These are phyloP conservation scores for Kodamaea kaohsiungensis DNA, from an alignment of 805 yeast species.

Conservation along the genomic window DNA sequence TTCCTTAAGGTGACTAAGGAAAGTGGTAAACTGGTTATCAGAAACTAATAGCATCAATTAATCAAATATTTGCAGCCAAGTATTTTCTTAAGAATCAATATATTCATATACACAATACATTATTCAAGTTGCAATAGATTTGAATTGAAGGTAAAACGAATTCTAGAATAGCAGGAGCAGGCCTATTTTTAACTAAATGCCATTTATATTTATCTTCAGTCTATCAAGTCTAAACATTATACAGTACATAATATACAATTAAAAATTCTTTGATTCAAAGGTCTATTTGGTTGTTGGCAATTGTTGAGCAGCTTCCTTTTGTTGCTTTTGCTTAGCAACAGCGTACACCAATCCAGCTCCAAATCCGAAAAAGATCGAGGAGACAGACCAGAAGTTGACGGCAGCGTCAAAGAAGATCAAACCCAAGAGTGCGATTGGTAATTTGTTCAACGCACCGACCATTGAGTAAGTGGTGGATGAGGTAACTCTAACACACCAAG, in stretches of 20 bases:
- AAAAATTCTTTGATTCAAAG: neutral
- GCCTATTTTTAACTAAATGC: too few relatives aligned
- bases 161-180: too few relatives aligned
- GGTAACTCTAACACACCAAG: constrained; percentile 99
- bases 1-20: constrained; percentile 3
- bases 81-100: too few relatives aligned
- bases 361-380: constrained; percentile 92
- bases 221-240: constrained; percentile 27
- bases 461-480: constrained; percentile 97
- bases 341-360: constrained; percentile 95
- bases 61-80: neutral
- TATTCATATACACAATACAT: too few relatives aligned
- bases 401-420: constrained; percentile 93
- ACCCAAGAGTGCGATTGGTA: constrained; percentile 96
- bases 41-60: too few relatives aligned
- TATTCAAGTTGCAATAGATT: too few relatives aligned
- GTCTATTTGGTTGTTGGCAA: constrained; percentile 11
- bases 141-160: too few relatives aligned
- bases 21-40: constrained; percentile 3
- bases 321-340: constrained; percentile 91
- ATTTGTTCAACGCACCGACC: constrained; percentile 99
- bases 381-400: constrained; percentile 85
- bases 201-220: too few relatives aligned
- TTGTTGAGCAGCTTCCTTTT: constrained; percentile 25
- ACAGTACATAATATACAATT: neutral